Evolutionary conservation across 2,329 filamentous ascomycete genomes (phyloP).

Genomic region (Lachnellula suecica): DNA sequence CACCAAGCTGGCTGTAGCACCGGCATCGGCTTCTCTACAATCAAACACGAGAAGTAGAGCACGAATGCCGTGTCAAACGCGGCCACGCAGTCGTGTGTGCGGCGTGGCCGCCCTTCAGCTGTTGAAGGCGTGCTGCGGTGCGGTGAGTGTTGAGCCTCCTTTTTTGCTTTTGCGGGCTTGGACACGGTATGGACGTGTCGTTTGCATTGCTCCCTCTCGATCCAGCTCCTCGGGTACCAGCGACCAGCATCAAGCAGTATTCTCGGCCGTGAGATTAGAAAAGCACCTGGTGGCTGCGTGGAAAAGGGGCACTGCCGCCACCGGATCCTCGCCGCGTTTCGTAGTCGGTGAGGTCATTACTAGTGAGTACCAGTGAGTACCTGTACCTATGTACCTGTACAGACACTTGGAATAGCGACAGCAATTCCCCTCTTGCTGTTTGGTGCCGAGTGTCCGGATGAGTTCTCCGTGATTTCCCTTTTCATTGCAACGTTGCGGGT

Average conservation of each 20-base stretch:
- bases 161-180: conserved; percentile 8
- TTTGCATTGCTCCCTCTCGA: too few relatives aligned
- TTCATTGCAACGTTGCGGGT: conserved; percentile 15
- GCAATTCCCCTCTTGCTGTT: not conserved
- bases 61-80: not conserved
- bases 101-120: not conserved
- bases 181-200: not conserved
- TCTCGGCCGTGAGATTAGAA: not conserved
- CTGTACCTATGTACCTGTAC: not conserved
- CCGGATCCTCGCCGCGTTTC: not conserved
- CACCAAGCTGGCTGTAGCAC: too few relatives aligned
- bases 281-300: not conserved
- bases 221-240: too few relatives aligned
- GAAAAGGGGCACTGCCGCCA: not conserved
- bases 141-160: conserved; percentile 18
- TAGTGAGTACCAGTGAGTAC: not conserved
- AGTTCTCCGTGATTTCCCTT: not conserved
- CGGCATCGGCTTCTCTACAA: not conserved
- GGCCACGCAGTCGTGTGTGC: not conserved
- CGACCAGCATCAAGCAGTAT: too few relatives aligned
- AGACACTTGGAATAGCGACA: not conserved
- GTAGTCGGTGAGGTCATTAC: conserved; percentile 1
- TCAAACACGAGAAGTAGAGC: not conserved
- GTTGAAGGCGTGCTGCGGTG: not conserved
- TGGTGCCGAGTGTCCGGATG: not conserved